Conservation (phyloP, 495 filamentous ascomycete species). For the Lepraria neglecta region DNA sequence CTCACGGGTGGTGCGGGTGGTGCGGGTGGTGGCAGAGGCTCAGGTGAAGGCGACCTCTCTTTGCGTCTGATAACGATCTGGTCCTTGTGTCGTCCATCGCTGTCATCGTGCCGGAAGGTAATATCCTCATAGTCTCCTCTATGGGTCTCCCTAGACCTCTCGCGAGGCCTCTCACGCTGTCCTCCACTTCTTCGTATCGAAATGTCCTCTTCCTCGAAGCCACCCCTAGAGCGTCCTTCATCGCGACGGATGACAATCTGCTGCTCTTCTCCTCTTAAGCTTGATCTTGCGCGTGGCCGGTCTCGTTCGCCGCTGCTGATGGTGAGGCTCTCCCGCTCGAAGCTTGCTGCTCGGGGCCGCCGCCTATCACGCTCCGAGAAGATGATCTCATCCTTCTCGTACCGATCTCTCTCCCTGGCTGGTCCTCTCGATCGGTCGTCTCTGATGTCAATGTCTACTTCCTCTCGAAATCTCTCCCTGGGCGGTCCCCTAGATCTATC, state of each 20-base stretch:
- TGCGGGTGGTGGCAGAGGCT: constrained; percentile 34
- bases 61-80: constrained; percentile 32
- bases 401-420: constrained; percentile 21
- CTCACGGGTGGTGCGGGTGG: constrained; percentile 35
- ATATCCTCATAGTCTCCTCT: constrained; percentile 33
- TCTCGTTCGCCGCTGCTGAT: constrained; percentile 24
- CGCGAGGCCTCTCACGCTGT: constrained; percentile 22
- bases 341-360: constrained; percentile 26
- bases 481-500: constrained; percentile 24
- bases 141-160: constrained; percentile 19
- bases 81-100: constrained; percentile 26
- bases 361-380: constrained; percentile 28
- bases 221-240: constrained; percentile 24
- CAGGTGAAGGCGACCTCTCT: constrained; percentile 35
- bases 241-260: constrained; percentile 25
- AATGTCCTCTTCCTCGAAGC: constrained; percentile 31
- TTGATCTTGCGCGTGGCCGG: constrained; percentile 20
- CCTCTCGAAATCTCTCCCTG: constrained; percentile 21
- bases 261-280: constrained; percentile 16
- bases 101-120: constrained; percentile 28
- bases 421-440: constrained; percentile 26
- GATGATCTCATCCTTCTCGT: constrained; percentile 29
- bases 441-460: constrained; percentile 30
- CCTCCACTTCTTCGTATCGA: constrained; percentile 24
- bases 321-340: constrained; percentile 37